phyloP scores from a whole-genome alignment of 1,284 basidiomycete species.

The Golubevia pallescens region DNA sequence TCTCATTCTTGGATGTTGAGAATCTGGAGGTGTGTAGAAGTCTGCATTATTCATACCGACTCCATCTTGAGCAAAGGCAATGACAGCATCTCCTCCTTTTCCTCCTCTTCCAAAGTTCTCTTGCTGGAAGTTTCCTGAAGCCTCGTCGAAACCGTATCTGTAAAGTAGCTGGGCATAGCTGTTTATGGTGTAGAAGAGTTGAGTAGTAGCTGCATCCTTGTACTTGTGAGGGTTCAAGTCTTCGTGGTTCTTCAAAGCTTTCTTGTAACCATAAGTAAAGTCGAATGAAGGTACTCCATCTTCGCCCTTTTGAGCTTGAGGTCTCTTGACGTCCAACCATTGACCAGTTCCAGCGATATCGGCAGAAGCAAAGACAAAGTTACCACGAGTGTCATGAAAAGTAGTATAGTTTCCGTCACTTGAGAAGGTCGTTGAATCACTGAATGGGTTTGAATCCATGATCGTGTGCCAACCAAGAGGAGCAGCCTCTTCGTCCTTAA shows the following conservation, averaged over 20 bases:
- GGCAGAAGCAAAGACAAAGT: slow-evolving; percentile 46
- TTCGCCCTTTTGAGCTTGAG: slow-evolving; percentile 21
- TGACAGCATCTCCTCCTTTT: slow-evolving; percentile 83
- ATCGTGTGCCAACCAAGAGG: slow-evolving; percentile 46
- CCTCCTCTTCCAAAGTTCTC: slow-evolving; percentile 92
- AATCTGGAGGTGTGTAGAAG: slow-evolving; percentile 47
- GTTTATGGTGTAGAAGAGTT: slow-evolving; percentile 50
- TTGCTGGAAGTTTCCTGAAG: slow-evolving; percentile 94
- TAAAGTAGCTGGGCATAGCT: slow-evolving; percentile 46
- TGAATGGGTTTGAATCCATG: slow-evolving; percentile 24
- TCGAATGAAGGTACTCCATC: slow-evolving; percentile 39
- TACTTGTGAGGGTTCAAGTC: slow-evolving; percentile 34
- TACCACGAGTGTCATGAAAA: slow-evolving; percentile 43
- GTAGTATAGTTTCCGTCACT: slow-evolving; percentile 23
- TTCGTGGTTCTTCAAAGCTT: slow-evolving; percentile 35
- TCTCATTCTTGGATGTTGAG: slow-evolving; percentile 70
- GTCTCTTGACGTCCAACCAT: slow-evolving; percentile 28
- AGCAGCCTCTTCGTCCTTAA: slow-evolving; percentile 23
- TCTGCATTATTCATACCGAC: slow-evolving; percentile 71
- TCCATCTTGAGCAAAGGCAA: slow-evolving; percentile 92
- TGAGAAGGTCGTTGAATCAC: slow-evolving; percentile 12
- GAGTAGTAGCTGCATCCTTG: slow-evolving; percentile 25
- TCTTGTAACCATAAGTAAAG: slow-evolving; percentile 49
- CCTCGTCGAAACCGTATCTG: slow-evolving; percentile 82
- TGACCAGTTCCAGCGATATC: slow-evolving; percentile 34